Evolutionary conservation across 352 stramenopile species (phyloP).

Genomic region (Globisporangium recalcitrans): DNA sequence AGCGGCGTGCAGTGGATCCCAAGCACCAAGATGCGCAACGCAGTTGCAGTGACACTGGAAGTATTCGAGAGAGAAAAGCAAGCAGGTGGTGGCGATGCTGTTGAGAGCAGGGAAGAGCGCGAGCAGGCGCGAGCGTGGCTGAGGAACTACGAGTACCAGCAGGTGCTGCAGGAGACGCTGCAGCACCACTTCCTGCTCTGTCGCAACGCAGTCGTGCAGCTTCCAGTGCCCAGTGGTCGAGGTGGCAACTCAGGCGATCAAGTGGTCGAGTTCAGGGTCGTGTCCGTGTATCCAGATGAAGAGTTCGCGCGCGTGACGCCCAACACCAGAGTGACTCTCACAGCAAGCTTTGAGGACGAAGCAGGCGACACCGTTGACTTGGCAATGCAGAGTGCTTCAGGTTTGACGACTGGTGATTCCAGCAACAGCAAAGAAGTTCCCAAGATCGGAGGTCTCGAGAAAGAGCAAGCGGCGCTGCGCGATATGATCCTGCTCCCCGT

Average conservation of each 20-base stretch:
- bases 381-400: constrained; percentile 4
- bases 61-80: constrained; percentile 11
- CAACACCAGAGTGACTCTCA: constrained; percentile 52
- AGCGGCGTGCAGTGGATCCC: constrained; percentile 39
- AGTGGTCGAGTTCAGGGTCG: constrained; percentile 32
- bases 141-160: constrained; percentile 28
- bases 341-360: not conserved
- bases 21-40: constrained; percentile 28
- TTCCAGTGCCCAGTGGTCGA: constrained; percentile 28
- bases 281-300: constrained; percentile 40
- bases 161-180: constrained; percentile 51
- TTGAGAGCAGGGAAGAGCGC: not conserved
- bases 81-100: not conserved
- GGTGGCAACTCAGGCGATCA: not conserved
- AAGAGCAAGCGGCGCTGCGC: constrained; percentile 47
- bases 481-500: constrained; percentile 73
- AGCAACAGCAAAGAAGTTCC: not conserved
- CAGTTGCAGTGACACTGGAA: constrained; percentile 51
- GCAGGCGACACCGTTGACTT: not conserved
- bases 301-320: constrained; percentile 32
- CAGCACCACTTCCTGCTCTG: constrained; percentile 48
- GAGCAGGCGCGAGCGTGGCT: constrained; percentile 12
- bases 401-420: not conserved
- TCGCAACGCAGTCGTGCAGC: constrained; percentile 27
- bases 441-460: constrained; percentile 61